Evolutionary conservation across 257 asterid species (phyloP).

Genomic region (Solanum ossicruentum): DNA sequence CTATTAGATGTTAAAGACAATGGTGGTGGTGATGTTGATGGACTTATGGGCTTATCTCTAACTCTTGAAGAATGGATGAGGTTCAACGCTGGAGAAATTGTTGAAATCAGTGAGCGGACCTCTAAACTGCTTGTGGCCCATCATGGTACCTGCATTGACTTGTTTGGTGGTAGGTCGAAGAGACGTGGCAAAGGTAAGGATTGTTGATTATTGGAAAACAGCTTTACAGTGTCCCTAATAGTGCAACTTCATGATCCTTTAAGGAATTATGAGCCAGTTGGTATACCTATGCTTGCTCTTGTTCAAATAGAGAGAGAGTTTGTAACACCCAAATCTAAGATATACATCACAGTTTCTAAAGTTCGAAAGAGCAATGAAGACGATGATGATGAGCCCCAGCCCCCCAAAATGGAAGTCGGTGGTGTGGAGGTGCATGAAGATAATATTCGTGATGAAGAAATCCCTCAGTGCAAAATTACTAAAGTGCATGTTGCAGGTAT

Average conservation of each 20-base stretch:
- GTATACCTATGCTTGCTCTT: conserved; percentile 95
- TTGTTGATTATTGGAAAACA: conserved; percentile 71
- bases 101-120: conserved; percentile 50
- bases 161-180: conserved; percentile 52
- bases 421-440: conserved; percentile 29
- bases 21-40: conserved; percentile 65
- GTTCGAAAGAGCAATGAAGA: conserved; percentile 15
- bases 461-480: conserved; percentile 65
- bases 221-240: conserved; percentile 84
- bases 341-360: conserved; percentile 45
- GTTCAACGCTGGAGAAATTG: conserved; percentile 81
- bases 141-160: conserved; percentile 56
- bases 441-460: conserved; percentile 19
- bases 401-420: conserved; percentile 1
- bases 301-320: conserved; percentile 92
- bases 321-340: conserved; percentile 74
- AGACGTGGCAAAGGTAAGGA: conserved; percentile 51
- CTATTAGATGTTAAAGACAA: conserved; percentile 63
- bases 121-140: conserved; percentile 81
- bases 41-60: conserved; percentile 77
- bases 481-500: conserved; percentile 80
- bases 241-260: conserved; percentile 92
- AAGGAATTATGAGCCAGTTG: conserved; percentile 81
- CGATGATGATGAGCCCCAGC: conserved; percentile 16
- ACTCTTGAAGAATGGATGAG: conserved; percentile 95